Conservation (phyloP, 163 green algal species). For the Prototheca cutis region DNA sequence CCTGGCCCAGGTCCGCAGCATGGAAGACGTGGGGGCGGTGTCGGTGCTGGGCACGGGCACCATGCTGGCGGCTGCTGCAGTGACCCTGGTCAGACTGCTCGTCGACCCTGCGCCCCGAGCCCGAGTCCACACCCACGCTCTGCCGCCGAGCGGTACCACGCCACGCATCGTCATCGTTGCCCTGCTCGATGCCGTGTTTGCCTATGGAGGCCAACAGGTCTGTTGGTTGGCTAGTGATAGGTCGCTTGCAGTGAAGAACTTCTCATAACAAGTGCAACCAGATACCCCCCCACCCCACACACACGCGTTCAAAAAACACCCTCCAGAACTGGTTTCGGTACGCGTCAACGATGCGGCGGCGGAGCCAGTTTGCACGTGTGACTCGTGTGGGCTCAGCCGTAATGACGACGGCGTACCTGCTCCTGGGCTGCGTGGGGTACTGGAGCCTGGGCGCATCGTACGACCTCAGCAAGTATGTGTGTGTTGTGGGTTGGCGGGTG, state of each 20-base stretch:
- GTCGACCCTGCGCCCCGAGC: background rate
- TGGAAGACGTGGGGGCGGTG: conserved; percentile 26
- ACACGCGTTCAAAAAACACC: background rate
- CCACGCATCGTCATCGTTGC: conserved; percentile 19
- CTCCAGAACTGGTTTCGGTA: conserved; percentile 32
- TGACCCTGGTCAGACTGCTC: conserved; percentile 16
- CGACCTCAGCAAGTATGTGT: conserved; percentile 19
- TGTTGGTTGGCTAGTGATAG: background rate
- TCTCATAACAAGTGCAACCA: no score
- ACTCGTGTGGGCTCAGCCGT: conserved; percentile 5
- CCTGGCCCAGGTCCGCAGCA: conserved; percentile 19
- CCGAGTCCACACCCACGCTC: background rate
- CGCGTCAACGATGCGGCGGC: conserved; percentile 25
- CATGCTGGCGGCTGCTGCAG: conserved; percentile 20
- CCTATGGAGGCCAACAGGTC: conserved; percentile 18
- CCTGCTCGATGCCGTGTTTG: conserved; percentile 31
- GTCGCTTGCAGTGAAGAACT: no score
- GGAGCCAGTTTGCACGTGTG: conserved; percentile 16
- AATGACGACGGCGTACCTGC: conserved; percentile 30
- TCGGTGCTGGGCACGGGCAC: conserved; percentile 28
- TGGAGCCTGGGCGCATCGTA: conserved; percentile 12
- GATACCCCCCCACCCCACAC: background rate
- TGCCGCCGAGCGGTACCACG: background rate
- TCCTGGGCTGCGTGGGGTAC: conserved; percentile 25
- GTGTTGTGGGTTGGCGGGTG: no score